A percentile compares a stretch with the other conserved stretches of the same genome.
These are phyloP conservation scores for Pistacia vera DNA, from an alignment of 345 rosid species.

Conservation along the genomic window DNA sequence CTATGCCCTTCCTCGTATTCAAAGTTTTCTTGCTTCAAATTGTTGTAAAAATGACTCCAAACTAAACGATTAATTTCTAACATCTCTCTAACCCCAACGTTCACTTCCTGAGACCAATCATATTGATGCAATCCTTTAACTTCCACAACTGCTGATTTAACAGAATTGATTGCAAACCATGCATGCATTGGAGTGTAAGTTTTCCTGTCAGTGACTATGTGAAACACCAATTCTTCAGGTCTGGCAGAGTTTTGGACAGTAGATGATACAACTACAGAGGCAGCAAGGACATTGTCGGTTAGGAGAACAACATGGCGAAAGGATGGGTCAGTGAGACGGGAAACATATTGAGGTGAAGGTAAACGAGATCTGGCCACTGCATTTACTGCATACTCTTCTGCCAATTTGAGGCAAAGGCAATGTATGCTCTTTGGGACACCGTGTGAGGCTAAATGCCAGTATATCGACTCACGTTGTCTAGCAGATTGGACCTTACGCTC, in stretches of 20 bases:
- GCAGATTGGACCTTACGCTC: conserved; percentile 76
- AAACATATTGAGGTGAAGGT: conserved; percentile 77
- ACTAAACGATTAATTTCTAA: conserved; percentile 67
- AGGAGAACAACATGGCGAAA: conserved; percentile 74
- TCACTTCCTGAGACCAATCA: conserved; percentile 85
- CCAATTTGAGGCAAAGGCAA: conserved; percentile 82
- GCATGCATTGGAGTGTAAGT: conserved; percentile 93
- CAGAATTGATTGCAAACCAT: conserved; percentile 85
- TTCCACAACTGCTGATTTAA: conserved; percentile 71
- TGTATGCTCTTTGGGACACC: conserved; percentile 84
- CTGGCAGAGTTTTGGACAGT: conserved; percentile 56
- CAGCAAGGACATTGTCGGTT: conserved; percentile 90
- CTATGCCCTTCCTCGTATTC: conserved; percentile 42
- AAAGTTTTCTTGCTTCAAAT: conserved; percentile 53
- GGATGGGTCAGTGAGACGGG: conserved; percentile 69
- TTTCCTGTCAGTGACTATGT: conserved; percentile 91
- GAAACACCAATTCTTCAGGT: conserved; percentile 81
- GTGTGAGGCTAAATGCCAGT: conserved; percentile 92
- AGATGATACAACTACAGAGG: conserved; percentile 86
- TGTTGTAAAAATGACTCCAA: conserved; percentile 59
- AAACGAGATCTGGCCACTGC: conserved; percentile 75
- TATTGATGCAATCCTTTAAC: conserved; percentile 92
- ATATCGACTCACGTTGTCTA: conserved; percentile 68
- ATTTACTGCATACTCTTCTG: conserved; percentile 88
- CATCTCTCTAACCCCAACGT: conserved; percentile 70